phyloP scores from a whole-genome alignment of 331 rosid species.

The Telfairia occidentalis region DNA sequence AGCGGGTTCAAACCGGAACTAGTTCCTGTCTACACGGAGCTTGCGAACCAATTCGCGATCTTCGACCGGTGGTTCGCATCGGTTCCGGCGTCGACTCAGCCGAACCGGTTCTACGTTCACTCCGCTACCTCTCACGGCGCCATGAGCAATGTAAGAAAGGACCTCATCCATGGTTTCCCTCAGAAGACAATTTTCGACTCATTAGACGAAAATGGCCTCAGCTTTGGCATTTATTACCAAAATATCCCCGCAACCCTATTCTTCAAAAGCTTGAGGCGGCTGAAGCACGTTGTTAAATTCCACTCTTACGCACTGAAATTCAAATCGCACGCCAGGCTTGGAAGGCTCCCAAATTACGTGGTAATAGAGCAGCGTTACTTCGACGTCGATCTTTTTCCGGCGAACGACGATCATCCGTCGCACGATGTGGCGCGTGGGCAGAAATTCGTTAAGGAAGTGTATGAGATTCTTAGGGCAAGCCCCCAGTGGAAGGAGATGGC shows the following conservation, averaged over 20 bases:
- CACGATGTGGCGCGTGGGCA: conserved; percentile 86
- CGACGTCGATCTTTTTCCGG: conserved; percentile 49
- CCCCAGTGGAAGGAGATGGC: conserved; percentile 98
- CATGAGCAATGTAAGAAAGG: conserved; percentile 68
- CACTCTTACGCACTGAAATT: conserved; percentile 55
- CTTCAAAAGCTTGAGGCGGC: conserved; percentile 53
- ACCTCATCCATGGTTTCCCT: conserved; percentile 75
- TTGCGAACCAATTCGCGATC: conserved; percentile 52
- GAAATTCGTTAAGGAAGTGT: conserved; percentile 82
- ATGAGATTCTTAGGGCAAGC: conserved; percentile 64
- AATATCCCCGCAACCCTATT: conserved; percentile 83
- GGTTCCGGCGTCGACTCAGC: conserved; percentile 83
- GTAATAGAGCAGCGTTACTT: conserved; percentile 85
- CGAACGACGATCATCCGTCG: conserved; percentile 94
- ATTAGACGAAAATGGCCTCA: conserved; percentile 46
- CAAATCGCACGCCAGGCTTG: conserved; percentile 48
- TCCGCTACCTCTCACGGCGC: conserved; percentile 95
- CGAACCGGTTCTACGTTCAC: conserved; percentile 87
- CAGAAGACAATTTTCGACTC: conserved; percentile 84
- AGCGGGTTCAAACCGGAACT: conserved; percentile 66
- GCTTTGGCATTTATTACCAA: conserved; percentile 74
- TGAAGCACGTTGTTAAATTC: conserved; percentile 39
- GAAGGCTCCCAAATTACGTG: conserved; percentile 74
- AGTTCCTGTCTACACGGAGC: conserved; percentile 51
- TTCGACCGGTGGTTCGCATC: conserved; percentile 91